phyloP scores from a whole-genome alignment of 2,329 filamentous ascomycete genomes.

The Trichoderma sp. region DNA sequence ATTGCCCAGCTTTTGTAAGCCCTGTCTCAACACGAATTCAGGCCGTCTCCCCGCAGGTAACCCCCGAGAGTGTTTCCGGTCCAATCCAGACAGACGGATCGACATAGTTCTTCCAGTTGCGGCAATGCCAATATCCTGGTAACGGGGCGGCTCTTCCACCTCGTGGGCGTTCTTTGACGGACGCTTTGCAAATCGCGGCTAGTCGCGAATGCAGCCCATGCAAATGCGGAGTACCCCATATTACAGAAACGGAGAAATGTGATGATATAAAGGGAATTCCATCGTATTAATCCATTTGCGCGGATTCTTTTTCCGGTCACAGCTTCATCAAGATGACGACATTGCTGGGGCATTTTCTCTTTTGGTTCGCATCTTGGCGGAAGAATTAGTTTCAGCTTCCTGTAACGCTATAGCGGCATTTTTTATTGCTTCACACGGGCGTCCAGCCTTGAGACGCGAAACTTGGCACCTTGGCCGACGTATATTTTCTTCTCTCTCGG shows the following conservation, averaged over 20 bases:
- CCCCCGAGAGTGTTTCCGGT: slow-evolving; percentile 8
- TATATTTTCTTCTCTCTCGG: not conserved
- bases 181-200: not conserved
- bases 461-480: not conserved
- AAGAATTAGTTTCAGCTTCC: not conserved
- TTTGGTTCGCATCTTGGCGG: not conserved
- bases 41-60: not conserved
- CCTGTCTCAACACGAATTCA: not conserved
- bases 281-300: not conserved
- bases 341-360: not conserved
- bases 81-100: not conserved
- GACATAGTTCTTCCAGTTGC: not conserved
- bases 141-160: not conserved
- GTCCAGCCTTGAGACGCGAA: not conserved
- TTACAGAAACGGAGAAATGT: not conserved
- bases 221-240: not conserved
- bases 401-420: not conserved
- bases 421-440: not conserved
- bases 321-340: slow-evolving; percentile 6
- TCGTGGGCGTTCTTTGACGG: not conserved
- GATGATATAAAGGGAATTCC: not conserved
- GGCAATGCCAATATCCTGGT: not conserved
- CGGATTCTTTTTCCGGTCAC: not conserved
- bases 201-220: not conserved
- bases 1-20: not conserved